Evolutionary conservation across 176 grass and related monocot species (phyloP), one percentile per base, ranked within the genome.

Genomic region (Leersia perrieri): DNA sequence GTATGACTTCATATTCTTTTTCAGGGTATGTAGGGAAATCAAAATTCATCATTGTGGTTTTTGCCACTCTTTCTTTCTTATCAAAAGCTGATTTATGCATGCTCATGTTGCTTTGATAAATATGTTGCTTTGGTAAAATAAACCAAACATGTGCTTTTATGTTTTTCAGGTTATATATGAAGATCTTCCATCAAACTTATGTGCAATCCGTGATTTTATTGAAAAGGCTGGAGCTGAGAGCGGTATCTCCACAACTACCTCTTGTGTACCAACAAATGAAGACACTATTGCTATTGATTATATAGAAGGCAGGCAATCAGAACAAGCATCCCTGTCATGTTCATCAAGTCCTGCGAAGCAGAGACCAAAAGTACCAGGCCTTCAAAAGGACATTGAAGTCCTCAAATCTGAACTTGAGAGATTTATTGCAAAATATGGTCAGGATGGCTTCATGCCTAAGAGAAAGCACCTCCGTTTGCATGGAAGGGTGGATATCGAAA

Each of bases 131-230:
- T 34, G 35, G 5, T 62, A 16, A 25, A 42, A 11, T 9, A 71
- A 20, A 70, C 22, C 10, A 34, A 33, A n/a, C 4, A 27, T 1
- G n/a, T n/a, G n/a, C n/a, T 68, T 66, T 66, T 68, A 45, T 57
- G 33, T 63, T 65, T 83, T 83, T 76, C 82, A 98, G 96, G 92
- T 98, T 67, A 98, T 98, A 82, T 98, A 95, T 47, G 90, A 98
- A 93, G 92, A 98, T 73, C 88, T 98, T 63, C 92, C 96, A 60
- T 98, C 95, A 81, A 98, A 98, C 75, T 87, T 98, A 67, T 93
- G 95, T 82, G 90, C 95, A 22, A 98, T 98, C 53, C 95, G 92
- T 76, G 95, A 98, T 91, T 95, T 88, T 62, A 78, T 94, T 42
- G 95, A 95, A 74, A 89, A 86, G 63, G 77, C 63, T 7, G 81